phyloP scores from a whole-genome alignment of 2,329 filamentous ascomycete genomes.

The Cercospora janseana region DNA sequence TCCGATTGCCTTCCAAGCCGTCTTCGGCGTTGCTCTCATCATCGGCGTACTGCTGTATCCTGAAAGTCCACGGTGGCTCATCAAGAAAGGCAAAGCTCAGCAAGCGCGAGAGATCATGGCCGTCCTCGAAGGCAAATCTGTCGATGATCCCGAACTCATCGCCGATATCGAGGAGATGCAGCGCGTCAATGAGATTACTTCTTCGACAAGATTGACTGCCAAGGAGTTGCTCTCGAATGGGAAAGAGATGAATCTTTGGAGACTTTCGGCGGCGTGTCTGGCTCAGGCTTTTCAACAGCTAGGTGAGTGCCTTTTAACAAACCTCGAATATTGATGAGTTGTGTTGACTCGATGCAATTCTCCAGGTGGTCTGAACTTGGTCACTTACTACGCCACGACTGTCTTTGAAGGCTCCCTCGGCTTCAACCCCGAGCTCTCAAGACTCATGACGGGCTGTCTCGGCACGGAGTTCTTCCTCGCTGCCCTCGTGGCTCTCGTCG shows the following conservation, averaged over 20 bases:
- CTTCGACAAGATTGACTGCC: conserved; percentile 14
- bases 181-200: conserved; percentile 20
- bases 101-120: conserved; percentile 53
- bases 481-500: conserved; percentile 53
- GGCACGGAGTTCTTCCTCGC: conserved; percentile 31
- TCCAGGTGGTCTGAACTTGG: conserved; percentile 28
- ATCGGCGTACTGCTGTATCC: conserved; percentile 51
- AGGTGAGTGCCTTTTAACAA: too few relatives aligned
- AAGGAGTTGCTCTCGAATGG: conserved; percentile 38
- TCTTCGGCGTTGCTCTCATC: conserved; percentile 55
- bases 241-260: conserved; percentile 46
- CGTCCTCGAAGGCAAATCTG: conserved; percentile 47
- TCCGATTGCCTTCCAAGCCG: conserved; percentile 55
- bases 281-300: conserved; percentile 48
- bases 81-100: conserved; percentile 45
- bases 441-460: conserved; percentile 29
- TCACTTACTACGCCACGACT: conserved; percentile 45
- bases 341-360: too few relatives aligned
- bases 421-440: conserved; percentile 22
- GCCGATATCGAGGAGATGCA: conserved; percentile 48
- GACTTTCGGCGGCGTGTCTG: conserved; percentile 44
- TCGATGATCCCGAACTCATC: conserved; percentile 56
- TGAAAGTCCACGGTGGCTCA: conserved; percentile 57
- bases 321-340: too few relatives aligned
- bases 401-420: conserved; percentile 55